A percentile compares a stretch with the other conserved stretches of the same genome.
These are phyloP conservation scores for Madurella fahalii DNA, from an alignment of 2,329 filamentous ascomycete genomes.

Conservation along the genomic window DNA sequence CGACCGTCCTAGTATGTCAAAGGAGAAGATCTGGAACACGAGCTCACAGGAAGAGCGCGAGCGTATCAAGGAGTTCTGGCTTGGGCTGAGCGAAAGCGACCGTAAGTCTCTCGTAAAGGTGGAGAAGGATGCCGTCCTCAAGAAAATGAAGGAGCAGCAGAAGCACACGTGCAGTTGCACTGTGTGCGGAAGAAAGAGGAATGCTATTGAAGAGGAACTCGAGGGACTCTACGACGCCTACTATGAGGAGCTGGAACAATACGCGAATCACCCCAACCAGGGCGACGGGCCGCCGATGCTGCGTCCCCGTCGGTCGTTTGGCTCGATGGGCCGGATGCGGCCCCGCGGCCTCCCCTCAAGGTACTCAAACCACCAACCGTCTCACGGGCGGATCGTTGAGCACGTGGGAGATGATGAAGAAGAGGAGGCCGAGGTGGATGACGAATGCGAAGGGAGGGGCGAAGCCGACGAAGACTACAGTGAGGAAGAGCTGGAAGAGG, in stretches of 20 bases:
- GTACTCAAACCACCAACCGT: slow-evolving; percentile 64
- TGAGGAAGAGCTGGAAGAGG: slow-evolving; percentile 56
- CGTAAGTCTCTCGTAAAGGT: slow-evolving; percentile 95
- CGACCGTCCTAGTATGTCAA: slow-evolving; percentile 48
- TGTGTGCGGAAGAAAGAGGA: slow-evolving; percentile 92
- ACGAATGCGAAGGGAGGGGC: slow-evolving; percentile 39
- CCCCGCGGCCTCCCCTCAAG: slow-evolving; percentile 55
- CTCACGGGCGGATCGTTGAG: slow-evolving; percentile 69
- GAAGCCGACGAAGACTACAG: slow-evolving; percentile 52
- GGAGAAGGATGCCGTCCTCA: slow-evolving; percentile 94
- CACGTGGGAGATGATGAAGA: slow-evolving; percentile 56
- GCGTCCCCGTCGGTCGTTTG: slow-evolving; percentile 61
- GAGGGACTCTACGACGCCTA: slow-evolving; percentile 98
- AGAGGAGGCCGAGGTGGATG: slow-evolving; percentile 50
- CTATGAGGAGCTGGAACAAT: slow-evolving; percentile 96
- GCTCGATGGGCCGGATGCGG: slow-evolving; percentile 51
- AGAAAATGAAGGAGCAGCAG: slow-evolving; percentile 99
- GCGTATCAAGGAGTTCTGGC: slow-evolving; percentile 97
- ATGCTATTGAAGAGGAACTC: slow-evolving; percentile 94
- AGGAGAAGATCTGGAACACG: slow-evolving; percentile 96
- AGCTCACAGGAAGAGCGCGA: slow-evolving; percentile 91
- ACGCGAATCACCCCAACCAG: slow-evolving; percentile 76
- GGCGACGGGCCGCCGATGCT: slow-evolving; percentile 67
- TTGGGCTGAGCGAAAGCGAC: slow-evolving; percentile 88
- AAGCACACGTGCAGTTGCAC: slow-evolving; percentile 98